Base-by-base conservation (phyloP, 495 filamentous ascomycete species). In the Friedmanniomyces simplex region DNA sequence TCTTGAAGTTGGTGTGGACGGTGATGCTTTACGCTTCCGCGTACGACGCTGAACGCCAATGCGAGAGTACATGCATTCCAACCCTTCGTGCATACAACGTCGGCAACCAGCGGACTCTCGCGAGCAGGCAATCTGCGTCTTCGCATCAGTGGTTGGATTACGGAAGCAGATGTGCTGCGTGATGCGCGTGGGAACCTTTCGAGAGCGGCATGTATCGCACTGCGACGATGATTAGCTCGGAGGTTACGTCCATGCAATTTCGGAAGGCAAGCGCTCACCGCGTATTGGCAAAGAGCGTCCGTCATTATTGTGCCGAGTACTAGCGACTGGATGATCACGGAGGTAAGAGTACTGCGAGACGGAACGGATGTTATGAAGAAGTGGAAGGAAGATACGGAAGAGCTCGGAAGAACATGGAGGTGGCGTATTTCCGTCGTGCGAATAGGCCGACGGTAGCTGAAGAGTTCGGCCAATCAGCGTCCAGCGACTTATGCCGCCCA, bases 11-110 rank as follows among this genome's bases (percentile, higher is more conserved):
- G 30, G 51, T 18, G 14, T n/a, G n/a, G 18, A 22, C 2, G 34
- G 51, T 25, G 28, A 36, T 4, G 39, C n/a, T 51, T 43, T 59
- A 13, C 41, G 58, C 37, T 50, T 60, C 20, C 58, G 21, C 16
- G 34, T 13, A 21, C 58, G 51, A 30, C 58, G 51, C 14, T 55
- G 28, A 7, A 60, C 47, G 14, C 53, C 59, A 21, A 43, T 20
- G 12, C 53, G 59, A 8, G 59, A 61, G 53, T 61, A 61, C 10
- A 25, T 34, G 37, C 59, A 61, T 2, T n/a, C 24, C n/a, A n/a
- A 7, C 18, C 10, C 52, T n/a, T 60, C 52, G 20, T 12, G 18
- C 37, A 11, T 50, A 42, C 58, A 60, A 11, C 52, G 58, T 47
- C 48, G 11, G 25, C 58, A 60, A 14, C 58, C 58, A n/a, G 42